Evolutionary conservation across 164 flowering plant species (phyloP).

Genomic region (Akebia trifoliata): DNA sequence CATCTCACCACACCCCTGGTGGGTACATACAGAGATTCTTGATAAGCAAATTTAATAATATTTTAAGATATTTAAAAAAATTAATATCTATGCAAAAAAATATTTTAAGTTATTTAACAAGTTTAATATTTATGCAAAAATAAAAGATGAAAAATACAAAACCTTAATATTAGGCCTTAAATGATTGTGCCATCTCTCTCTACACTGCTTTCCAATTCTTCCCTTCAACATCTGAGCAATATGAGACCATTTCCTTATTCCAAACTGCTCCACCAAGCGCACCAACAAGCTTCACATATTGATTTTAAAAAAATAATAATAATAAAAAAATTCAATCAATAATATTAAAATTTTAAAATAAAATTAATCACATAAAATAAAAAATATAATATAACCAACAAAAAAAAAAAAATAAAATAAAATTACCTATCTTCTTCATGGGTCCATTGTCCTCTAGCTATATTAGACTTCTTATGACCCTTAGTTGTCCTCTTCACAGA

Average conservation of each 20-base stretch:
- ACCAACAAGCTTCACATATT: constrained; percentile 33
- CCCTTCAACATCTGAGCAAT: constrained; percentile 36
- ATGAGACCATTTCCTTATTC: constrained; percentile 38
- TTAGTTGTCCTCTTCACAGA: constrained; percentile 22
- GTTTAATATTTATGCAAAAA: background rate
- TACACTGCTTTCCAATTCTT: constrained; percentile 44
- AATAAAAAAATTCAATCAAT: background rate
- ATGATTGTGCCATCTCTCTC: constrained; percentile 54
- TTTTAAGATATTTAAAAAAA: too few relatives aligned
- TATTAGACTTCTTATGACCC: constrained; percentile 33
- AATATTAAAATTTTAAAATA: background rate
- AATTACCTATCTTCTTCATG: constrained; percentile 67
- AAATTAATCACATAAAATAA: background rate
- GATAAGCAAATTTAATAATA: too few relatives aligned
- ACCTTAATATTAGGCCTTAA: constrained; percentile 45
- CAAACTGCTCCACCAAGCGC: constrained; percentile 33
- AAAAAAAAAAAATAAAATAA: background rate
- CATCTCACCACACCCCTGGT: too few relatives aligned
- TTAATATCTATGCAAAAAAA: too few relatives aligned
- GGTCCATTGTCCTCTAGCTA: constrained; percentile 73
- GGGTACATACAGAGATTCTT: too few relatives aligned
- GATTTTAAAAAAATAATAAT: background rate
- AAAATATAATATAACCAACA: background rate
- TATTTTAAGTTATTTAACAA: background rate
- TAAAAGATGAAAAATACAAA: background rate